Base-by-base conservation (phyloP, 2,329 filamentous ascomycete species). In the Phialemoniopsis sp. region DNA sequence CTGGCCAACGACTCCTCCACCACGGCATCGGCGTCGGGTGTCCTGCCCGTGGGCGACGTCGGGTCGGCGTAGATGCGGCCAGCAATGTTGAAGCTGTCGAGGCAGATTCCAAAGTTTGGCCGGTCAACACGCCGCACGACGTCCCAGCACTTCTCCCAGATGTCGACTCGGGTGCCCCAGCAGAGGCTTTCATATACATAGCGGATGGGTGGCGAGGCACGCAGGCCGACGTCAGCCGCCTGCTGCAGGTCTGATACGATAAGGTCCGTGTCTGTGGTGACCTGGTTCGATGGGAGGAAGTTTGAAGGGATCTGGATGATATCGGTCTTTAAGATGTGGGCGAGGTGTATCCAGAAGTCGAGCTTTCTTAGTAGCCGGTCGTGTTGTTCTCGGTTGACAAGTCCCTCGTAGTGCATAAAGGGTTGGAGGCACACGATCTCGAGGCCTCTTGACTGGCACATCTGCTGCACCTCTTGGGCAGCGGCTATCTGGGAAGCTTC, bases 41-140 rank as follows among this genome's bases (percentile, higher is more conserved):
- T 76, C 47, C 69, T 70, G 4, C 82, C 77, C 1, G 65, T 65
- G 0, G 63, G 46, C 0, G 69, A 58, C 0, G 76, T 59, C 0
- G 85, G 86, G 51, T 90, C 85, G 1, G 82, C 86, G 48, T 78
- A 90, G 43, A 87, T 76, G 6, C 80, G 65, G 1, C 78, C 85
- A 1, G 84, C 77, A 43, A 90, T 84, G 58, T 90, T 87, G 64
- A 88, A 90, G 0, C 81, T 87, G 59, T 90, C 86, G 17, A 90
- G 68, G 54, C 85, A 89, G 31, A 89, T 66, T 8, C 86, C 86
- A 53, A 90, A 88, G 59, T 90, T 90, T 8, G 72, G 60, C 8
- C 83, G 62, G 56, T 87, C 69, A 19, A 89, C 84, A 3, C 63
- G 64, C 48, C 70, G 61, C 1, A 89, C 78, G 3, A 89, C 66